These are phyloP conservation scores for Solanum appendiculatum DNA, from an alignment of 257 asterid species.

Conservation along the genomic window DNA sequence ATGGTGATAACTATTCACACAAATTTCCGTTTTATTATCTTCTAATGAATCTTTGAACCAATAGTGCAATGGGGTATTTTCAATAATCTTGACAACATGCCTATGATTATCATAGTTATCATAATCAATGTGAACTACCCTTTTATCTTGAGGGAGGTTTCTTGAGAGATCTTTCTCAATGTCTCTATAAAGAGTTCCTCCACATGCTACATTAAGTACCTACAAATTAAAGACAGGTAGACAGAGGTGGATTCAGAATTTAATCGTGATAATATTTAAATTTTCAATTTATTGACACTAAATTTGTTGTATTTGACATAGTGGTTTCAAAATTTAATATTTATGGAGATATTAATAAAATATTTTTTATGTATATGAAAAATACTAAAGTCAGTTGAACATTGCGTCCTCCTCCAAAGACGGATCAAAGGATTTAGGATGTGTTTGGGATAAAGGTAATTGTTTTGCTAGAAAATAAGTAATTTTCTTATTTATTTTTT, in stretches of 20 bases:
- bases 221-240: accelerated
- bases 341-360: not conserved
- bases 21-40: constrained; percentile 30
- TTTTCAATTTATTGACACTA: not conserved
- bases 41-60: constrained; percentile 62
- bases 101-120: constrained; percentile 71
- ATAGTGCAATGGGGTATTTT: constrained; percentile 49
- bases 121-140: constrained; percentile 52
- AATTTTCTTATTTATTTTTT: not conserved
- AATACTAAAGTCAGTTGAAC: not conserved
- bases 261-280: not conserved
- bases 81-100: constrained; percentile 41
- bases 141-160: constrained; percentile 6
- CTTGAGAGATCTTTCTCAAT: constrained; percentile 40
- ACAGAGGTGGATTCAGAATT: not conserved
- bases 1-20: constrained; percentile 81
- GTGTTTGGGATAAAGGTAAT: not conserved
- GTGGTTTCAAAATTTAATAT: not conserved
- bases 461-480: not conserved
- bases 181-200: constrained; percentile 77
- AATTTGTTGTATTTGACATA: not conserved
- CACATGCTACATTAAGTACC: constrained; percentile 76
- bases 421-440: not conserved
- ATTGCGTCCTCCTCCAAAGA: not conserved
- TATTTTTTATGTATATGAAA: not conserved